phyloP scores from a whole-genome alignment of 192 early-diverging fungal species.

The Rhizophagus sp. region DNA sequence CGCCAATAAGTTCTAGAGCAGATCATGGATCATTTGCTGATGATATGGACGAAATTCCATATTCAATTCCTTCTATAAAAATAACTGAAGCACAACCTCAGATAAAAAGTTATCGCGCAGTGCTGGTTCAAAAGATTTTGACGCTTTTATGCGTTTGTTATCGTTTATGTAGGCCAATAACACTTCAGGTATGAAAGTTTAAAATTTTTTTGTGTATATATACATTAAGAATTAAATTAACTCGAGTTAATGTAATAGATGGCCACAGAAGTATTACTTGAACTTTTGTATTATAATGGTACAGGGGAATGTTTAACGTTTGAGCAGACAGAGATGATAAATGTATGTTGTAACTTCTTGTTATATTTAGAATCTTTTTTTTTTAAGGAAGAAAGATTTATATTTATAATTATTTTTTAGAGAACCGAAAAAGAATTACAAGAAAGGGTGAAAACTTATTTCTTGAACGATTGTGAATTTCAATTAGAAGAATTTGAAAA shows the following conservation, averaged over 20 bases:
- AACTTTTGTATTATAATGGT: constrained; percentile 42
- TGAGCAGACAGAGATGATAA: constrained; percentile 20
- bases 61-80: background rate
- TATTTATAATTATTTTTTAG: constrained; percentile 30
- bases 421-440: constrained; percentile 26
- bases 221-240: constrained; percentile 27
- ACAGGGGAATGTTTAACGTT: constrained; percentile 18
- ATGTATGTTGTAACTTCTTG: constrained; percentile 28
- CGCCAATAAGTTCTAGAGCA: background rate
- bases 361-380: constrained; percentile 31
- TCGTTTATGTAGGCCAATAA: constrained; percentile 21
- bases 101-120: background rate
- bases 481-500: constrained; percentile 33
- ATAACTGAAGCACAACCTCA: background rate
- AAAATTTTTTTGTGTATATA: background rate
- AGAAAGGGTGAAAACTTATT: background rate
- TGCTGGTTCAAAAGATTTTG: background rate
- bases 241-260: constrained; percentile 37
- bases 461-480: constrained; percentile 17
- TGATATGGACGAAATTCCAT: background rate
- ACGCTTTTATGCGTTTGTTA: constrained; percentile 12
- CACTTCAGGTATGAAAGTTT: constrained; percentile 4
- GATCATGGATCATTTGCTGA: background rate
- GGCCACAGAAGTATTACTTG: constrained; percentile 42
- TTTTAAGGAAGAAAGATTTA: constrained; percentile 24